Conservation (phyloP, 345 rosid species). For the Atalantia buxifolia region DNA sequence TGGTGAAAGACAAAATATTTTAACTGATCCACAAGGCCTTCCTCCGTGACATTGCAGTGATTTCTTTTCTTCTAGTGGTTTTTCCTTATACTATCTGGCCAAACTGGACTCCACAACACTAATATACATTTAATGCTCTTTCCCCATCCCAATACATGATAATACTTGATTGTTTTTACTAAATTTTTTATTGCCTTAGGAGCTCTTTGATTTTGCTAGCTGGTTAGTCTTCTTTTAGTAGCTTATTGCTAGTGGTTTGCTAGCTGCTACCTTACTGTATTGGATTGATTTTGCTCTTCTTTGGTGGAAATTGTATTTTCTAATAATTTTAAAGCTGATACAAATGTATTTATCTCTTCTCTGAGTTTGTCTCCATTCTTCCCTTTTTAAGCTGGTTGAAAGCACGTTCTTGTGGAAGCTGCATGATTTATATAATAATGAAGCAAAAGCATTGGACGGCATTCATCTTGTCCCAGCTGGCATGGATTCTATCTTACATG, state of each 20-base stretch:
- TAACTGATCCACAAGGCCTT: not conserved
- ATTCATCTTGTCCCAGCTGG: constrained; percentile 71
- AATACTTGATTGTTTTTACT: not conserved
- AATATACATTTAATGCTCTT: not conserved
- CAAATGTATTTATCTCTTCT: constrained; percentile 10
- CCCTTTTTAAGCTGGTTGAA: constrained; percentile 65
- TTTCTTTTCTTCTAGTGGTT: not conserved
- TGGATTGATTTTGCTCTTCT: not conserved
- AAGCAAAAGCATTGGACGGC: constrained; percentile 47
- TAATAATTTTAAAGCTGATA: constrained; percentile 4
- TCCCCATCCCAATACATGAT: not conserved
- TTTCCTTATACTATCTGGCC: not conserved
- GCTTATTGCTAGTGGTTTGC: too few relatives aligned
- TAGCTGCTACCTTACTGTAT: not conserved
- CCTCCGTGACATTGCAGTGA: not conserved
- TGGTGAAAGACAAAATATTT: not conserved
- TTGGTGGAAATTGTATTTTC: not conserved
- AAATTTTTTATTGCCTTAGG: not conserved
- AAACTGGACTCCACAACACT: not conserved
- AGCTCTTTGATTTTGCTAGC: not conserved
- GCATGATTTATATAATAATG: constrained; percentile 53
- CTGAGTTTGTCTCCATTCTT: not conserved
- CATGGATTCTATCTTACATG: constrained; percentile 41
- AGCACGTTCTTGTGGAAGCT: constrained; percentile 64
- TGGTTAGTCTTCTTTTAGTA: not conserved